Conservation (phyloP, 495 filamentous ascomycete genomes). For the Parathielavia hyrcaniae region DNA sequence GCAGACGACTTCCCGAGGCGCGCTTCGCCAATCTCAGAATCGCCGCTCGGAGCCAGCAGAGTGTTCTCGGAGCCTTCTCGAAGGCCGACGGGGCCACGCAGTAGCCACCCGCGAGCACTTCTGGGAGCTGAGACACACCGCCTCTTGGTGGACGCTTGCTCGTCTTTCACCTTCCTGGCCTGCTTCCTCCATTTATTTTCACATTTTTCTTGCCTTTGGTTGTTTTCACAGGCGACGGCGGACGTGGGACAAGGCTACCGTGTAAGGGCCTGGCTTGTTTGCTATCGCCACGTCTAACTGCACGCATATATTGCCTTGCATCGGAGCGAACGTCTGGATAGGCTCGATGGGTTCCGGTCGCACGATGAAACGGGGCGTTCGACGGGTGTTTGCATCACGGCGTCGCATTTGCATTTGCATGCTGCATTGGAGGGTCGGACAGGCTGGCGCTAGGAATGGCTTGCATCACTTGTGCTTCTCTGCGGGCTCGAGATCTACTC, state of each 20-base stretch:
- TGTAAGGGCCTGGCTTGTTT: constrained; percentile 18
- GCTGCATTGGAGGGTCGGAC: constrained; percentile 9
- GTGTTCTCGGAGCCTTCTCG: constrained; percentile 43
- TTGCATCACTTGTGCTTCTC: constrained; percentile 11
- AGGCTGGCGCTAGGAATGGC: constrained; percentile 17
- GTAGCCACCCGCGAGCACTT: constrained; percentile 8
- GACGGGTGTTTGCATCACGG: constrained; percentile 15
- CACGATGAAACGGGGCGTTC: constrained; percentile 9
- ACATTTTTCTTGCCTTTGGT: not conserved
- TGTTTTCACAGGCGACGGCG: not conserved
- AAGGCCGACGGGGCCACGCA: constrained; percentile 23
- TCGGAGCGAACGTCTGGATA: constrained; percentile 14
- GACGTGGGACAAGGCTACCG: constrained; percentile 12
- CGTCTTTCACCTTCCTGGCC: not conserved
- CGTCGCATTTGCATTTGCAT: constrained; percentile 11
- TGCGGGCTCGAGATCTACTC: constrained; percentile 3
- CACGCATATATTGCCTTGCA: constrained; percentile 26
- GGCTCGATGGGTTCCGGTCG: constrained; percentile 7
- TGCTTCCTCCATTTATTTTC: not conserved
- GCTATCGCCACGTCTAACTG: constrained; percentile 20
- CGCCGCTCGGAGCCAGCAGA: constrained; percentile 54
- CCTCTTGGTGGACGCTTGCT: constrained; percentile 2
- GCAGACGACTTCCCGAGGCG: constrained; percentile 66
- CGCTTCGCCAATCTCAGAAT: constrained; percentile 58
- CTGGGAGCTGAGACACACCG: constrained; percentile 15